Evolutionary conservation across 352 stramenopile genomes (phyloP), one percentile per base, ranked within the genome.

Genomic region (Blastocystis sp.): DNA sequence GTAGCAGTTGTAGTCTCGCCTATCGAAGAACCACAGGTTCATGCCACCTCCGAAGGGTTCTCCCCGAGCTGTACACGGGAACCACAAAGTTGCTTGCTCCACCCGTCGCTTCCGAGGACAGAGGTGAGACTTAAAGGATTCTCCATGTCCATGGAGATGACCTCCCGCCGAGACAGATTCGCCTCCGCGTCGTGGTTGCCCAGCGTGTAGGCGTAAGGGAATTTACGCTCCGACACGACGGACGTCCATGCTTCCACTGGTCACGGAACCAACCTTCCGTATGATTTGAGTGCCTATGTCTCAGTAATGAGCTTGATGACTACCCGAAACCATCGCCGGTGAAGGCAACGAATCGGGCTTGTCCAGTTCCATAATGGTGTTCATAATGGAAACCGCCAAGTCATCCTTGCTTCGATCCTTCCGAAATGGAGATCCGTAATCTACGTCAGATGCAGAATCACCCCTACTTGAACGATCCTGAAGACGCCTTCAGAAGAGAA

Each of bases 1-100:
- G 56, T 48, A 23, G 48, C 78, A 88, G 10, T 28, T 65, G 38
- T 65, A 48, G n/a, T 79, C 4, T 53, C 67, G 62, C n/a, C 21
- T 56, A 41, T 88, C 78, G 60, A 88, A 88, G 62, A 88, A 88
- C 64, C 67, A 88, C 19, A 88, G 64, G 34, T 79, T 88, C 64
- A 88, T 79, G 62, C 78, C 41, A 79, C 64, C 53, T 76, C 66
- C 17, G 62, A 66, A 1, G 78, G n/a, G 34, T 79, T 62, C 14
- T 14, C 7, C n/a, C n/a, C n/a, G 64, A 88, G 45, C 67, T 79
- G 48, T 60, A 88, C 23, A 88, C 78, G 23, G 78, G 78, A 17
- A 88, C 10, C 52, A 88, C 67, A 59, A 77, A 88, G 61, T 82
- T 7, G 21, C 28, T 69, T 4, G 38, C 43, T 64, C 78, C 64